Percentiles rank a stretch among this genome's conserved stretches.
Conservation (phyloP, 768 basidiomycete genomes). For the Phlebiopsis gigantea region DNA sequence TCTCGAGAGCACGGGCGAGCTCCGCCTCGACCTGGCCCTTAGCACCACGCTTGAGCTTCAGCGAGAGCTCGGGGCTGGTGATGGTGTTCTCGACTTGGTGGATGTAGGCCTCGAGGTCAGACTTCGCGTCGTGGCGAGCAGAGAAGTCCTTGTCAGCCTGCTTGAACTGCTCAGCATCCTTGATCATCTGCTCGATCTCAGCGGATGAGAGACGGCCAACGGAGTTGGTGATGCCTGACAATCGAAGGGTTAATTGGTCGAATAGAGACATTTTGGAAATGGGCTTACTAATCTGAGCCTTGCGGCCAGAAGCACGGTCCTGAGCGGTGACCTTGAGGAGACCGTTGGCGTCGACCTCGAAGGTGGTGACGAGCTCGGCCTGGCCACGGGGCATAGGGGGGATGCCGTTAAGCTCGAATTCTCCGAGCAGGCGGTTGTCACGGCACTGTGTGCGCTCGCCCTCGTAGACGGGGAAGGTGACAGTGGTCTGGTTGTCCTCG, state of each 20-base stretch:
- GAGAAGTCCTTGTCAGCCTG: constrained; percentile 97
- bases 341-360: constrained; percentile 95
- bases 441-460: constrained; percentile 99
- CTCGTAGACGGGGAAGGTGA: constrained; percentile 99
- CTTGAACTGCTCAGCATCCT: constrained; percentile 98
- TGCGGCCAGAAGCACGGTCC: constrained; percentile 98
- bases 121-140: constrained; percentile 95
- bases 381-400: constrained; percentile 99
- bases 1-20: constrained; percentile 96
- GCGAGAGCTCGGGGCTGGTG: constrained; percentile 92
- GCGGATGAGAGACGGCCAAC: constrained; percentile 96
- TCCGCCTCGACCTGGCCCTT: constrained; percentile 94
- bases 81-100: constrained; percentile 96
- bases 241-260: constrained; percentile 10
- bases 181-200: constrained; percentile 99
- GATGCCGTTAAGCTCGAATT: constrained; percentile 98
- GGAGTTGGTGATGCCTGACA: constrained; percentile 91
- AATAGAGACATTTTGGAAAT: not conserved
- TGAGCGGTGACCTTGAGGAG: constrained; percentile 97
- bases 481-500: constrained; percentile 99
- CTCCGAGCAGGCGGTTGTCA: constrained; percentile 97
- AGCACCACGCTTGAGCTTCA: constrained; percentile 98
- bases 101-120: constrained; percentile 96
- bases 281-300: constrained; percentile 89
- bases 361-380: constrained; percentile 98